These are phyloP conservation scores for Cryptosporidium bovis DNA, from an alignment of 169 alveolate species.

Conservation along the genomic window DNA sequence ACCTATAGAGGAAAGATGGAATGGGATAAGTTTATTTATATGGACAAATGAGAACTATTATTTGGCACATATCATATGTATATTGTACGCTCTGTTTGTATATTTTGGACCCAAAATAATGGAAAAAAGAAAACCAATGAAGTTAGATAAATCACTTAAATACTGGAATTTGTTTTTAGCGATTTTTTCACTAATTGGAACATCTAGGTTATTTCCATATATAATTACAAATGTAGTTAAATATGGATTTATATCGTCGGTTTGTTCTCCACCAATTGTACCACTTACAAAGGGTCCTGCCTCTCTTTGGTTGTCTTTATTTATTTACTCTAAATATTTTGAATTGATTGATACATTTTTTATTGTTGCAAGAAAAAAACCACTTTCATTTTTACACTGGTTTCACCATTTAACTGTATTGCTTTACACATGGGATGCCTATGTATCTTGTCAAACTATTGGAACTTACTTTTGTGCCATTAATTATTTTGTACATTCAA, in stretches of 20 bases:
- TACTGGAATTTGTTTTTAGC: slow-evolving; percentile 84
- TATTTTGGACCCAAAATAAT: slow-evolving; percentile 79
- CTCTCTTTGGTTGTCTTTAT: slow-evolving; percentile 84
- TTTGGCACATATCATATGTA: slow-evolving; percentile 76
- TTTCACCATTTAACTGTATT: slow-evolving; percentile 88
- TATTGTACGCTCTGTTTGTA: slow-evolving; percentile 78
- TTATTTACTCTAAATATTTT: slow-evolving; percentile 83
- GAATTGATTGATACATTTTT: slow-evolving; percentile 86
- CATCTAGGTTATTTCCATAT: slow-evolving; percentile 78
- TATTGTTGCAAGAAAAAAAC: slow-evolving; percentile 81
- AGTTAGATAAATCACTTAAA: slow-evolving; percentile 76
- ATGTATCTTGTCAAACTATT: slow-evolving; percentile 82
- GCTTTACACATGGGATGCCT: slow-evolving; percentile 88
- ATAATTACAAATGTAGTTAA: slow-evolving; percentile 55
- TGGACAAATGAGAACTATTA: slow-evolving; percentile 74
- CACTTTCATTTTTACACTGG: slow-evolving; percentile 85
- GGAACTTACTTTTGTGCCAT: slow-evolving; percentile 85
- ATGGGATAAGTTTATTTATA: slow-evolving; percentile 63
- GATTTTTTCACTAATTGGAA: slow-evolving; percentile 80
- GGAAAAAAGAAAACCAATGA: slow-evolving; percentile 78
- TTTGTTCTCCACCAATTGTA: slow-evolving; percentile 81
- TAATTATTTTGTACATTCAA: slow-evolving; percentile 85
- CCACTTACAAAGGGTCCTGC: slow-evolving; percentile 82
- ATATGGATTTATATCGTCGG: slow-evolving; percentile 80
- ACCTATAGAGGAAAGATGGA: slow-evolving; percentile 75